Base-by-base conservation (phyloP, 202 grass and related monocot species). In the Setaria italica region DNA sequence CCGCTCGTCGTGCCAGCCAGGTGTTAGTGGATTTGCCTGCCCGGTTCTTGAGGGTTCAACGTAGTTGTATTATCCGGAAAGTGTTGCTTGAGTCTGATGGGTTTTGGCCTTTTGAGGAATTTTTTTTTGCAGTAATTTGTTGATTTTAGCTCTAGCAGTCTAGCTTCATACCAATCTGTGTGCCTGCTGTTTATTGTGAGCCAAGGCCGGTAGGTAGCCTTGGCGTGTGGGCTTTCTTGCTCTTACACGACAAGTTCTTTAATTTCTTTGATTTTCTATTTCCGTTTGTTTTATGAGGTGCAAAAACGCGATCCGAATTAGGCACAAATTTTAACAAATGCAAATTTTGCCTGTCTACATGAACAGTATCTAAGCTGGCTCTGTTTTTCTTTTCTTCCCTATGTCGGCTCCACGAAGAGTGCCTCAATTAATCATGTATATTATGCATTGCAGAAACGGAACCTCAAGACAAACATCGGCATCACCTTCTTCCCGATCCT, bases 401-500 rank as follows among this genome's bases (percentile, higher is more conserved):
- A 25, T 58, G 41, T 1, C 6, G 13, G 33, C 19, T 64, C 21
- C 12, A 62, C 20, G 34, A 33, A 48, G 21, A 72, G 3, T 19
- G 9, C 63, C 74, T 84, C 17, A 89, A 53, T 70, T 33, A 39
- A 0, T 41, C 30, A 21, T 45, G 54, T 11, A 20, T 11, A 41
- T 87, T 11, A 15, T 11, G 30, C 1, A 50, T 48, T 91, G 55
- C 93, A 99, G 96, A 94, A 85, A 59, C 62, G 90, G 72, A 99
- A 99, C 65, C 71, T 92, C 50, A 94, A 84, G 91, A 92, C 93
- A 20, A 99, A 96, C 88, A 62, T 89, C 0, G 82, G 93, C 78
- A 92, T 95, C 80, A 85, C 91, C 39, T 47, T 84, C 12, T 99
- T 94, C 85, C 96, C 96, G 0, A 35, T 99, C 75, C n/a, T 99